Conservation (phyloP, 306 rosid species). For the Rosa chinensis region DNA sequence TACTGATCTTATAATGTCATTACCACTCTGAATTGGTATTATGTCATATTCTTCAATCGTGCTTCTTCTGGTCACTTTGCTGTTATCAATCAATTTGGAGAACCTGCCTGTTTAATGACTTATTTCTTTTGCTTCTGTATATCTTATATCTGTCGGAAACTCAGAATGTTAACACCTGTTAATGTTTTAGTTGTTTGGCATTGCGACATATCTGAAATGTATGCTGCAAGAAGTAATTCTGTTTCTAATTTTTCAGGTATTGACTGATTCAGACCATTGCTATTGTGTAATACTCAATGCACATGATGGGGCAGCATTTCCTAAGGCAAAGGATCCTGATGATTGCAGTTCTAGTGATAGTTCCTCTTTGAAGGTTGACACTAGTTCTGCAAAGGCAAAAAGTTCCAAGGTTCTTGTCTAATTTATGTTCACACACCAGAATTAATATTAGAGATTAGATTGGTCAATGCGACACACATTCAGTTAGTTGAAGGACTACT, state of each 20-base stretch:
- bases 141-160: background rate
- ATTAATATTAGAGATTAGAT: constrained; percentile 15
- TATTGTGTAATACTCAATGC: constrained; percentile 97
- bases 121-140: background rate
- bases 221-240: constrained; percentile 7
- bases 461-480: background rate
- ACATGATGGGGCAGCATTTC: constrained; percentile 96
- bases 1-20: background rate
- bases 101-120: background rate
- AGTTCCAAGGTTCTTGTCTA: constrained; percentile 64
- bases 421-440: constrained; percentile 23
- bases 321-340: constrained; percentile 43
- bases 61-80: background rate
- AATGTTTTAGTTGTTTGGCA: background rate
- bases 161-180: background rate
- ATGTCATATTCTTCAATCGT: background rate
- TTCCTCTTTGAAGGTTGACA: constrained; percentile 34
- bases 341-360: constrained; percentile 51
- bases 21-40: background rate
- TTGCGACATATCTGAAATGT: background rate
- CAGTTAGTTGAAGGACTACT: constrained; percentile 13
- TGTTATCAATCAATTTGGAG: background rate
- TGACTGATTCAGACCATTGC: constrained; percentile 94
- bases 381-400: constrained; percentile 38
- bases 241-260: constrained; percentile 55